These are phyloP conservation scores for Huiozyma sinensis DNA, from an alignment of 805 yeast species.

Conservation along the genomic window DNA sequence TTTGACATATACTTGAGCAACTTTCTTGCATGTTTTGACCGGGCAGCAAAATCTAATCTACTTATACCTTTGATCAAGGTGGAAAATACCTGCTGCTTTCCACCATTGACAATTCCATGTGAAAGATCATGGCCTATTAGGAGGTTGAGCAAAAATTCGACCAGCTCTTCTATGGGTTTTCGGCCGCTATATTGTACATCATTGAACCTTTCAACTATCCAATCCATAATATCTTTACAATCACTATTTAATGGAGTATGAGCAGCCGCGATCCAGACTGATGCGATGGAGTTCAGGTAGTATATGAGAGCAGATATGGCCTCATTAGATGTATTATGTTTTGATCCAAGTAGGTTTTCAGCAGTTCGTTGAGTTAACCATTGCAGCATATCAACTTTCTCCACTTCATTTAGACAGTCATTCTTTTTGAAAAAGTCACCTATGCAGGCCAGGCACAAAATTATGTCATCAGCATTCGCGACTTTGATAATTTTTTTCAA, in stretches of 20 bases:
- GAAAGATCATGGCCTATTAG: constrained; percentile 20
- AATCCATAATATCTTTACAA: constrained; percentile 37
- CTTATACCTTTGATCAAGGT: constrained; percentile 11
- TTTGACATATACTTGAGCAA: constrained; percentile 13
- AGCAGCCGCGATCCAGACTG: constrained; percentile 19
- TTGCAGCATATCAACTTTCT: background rate
- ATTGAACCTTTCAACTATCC: constrained; percentile 33
- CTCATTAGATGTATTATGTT: constrained; percentile 14
- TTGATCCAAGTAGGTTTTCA: constrained; percentile 12
- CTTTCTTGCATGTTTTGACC: constrained; percentile 3
- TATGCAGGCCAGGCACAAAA: too few species aligned
- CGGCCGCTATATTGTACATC: constrained; percentile 34
- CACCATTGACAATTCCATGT: constrained; percentile 12
- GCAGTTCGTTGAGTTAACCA: constrained; percentile 16
- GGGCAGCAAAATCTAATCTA: constrained; percentile 7
- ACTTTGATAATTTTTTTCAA: too few species aligned
- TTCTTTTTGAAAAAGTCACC: too few species aligned
- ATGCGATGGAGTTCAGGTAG: constrained; percentile 10
- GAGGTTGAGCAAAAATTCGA: constrained; percentile 27
- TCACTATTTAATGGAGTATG: constrained; percentile 30
- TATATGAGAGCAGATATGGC: constrained; percentile 11
- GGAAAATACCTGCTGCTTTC: constrained; percentile 21
- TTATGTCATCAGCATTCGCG: too few species aligned
- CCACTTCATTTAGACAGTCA: too few species aligned
- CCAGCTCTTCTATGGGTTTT: constrained; percentile 23